phyloP scores from a whole-genome alignment of 176 grass and related monocot genomes.

The Musa acuminata region DNA sequence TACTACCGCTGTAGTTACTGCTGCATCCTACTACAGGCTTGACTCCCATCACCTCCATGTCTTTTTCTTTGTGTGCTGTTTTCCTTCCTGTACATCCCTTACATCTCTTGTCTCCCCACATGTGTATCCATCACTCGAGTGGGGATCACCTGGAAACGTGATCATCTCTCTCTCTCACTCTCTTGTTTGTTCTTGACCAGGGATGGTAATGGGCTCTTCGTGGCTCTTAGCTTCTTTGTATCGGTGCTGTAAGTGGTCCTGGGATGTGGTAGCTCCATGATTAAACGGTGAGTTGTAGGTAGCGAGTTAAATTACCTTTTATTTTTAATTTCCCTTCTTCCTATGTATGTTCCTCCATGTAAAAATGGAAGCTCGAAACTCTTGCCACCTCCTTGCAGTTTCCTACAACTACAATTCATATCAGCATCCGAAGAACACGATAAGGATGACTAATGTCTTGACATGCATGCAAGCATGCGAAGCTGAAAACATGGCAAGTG shows the following conservation, averaged over 20 bases:
- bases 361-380: neutral
- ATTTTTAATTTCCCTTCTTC: neutral
- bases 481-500: no score
- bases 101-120: no score
- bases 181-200: neutral
- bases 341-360: no score
- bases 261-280: neutral
- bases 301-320: neutral
- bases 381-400: neutral
- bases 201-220: neutral
- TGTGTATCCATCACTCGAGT: no score
- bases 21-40: neutral
- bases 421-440: no score
- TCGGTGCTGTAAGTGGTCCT: slow-evolving; percentile 5
- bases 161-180: neutral
- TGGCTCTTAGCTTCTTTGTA: slow-evolving; percentile 6
- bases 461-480: no score
- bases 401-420: no score
- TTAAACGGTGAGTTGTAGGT: neutral
- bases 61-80: neutral
- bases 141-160: no score
- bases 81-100: neutral
- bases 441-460: no score
- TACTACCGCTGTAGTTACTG: neutral
- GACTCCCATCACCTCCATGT: no score